Percentiles rank a stretch among this genome's conserved stretches.
Evolutionary conservation across 2,329 filamentous ascomycete genomes (phyloP).

Genomic region (Aspergillus spinulosporus): DNA sequence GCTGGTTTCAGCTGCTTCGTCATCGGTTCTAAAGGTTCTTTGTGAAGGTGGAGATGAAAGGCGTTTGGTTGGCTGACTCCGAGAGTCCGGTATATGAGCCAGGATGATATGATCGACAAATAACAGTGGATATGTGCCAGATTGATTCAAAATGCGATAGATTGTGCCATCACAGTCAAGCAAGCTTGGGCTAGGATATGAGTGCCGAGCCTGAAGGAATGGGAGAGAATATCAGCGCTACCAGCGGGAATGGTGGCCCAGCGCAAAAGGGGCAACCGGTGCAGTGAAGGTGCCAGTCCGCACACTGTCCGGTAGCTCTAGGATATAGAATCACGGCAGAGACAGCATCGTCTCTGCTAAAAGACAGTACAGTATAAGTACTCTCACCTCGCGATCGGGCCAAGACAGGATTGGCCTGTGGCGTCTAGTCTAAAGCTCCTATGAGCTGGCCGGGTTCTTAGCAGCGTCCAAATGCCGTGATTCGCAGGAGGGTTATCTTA

Average conservation of each 20-base stretch:
- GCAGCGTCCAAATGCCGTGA: constrained; percentile 10
- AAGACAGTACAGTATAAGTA: neutral
- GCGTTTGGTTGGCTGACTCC: neutral
- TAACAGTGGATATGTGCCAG: constrained; percentile 9
- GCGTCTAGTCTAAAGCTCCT: constrained; percentile 14
- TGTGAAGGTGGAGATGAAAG: neutral
- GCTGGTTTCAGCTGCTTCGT: neutral
- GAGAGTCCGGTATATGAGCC: constrained; percentile 4
- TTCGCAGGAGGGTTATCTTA: neutral
- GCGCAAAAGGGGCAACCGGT: neutral
- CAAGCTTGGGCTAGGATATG: neutral
- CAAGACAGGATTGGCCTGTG: constrained; percentile 20
- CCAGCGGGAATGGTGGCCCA: neutral
- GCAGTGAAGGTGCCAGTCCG: neutral
- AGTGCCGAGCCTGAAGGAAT: neutral
- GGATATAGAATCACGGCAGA: neutral
- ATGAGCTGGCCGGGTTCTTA: constrained; percentile 7
- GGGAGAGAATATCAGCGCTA: neutral
- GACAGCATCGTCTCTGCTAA: constrained; percentile 11
- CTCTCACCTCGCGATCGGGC: constrained; percentile 19
- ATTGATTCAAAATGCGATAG: neutral
- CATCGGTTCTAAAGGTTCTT: neutral
- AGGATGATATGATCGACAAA: constrained; percentile 17
- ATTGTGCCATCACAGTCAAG: neutral
- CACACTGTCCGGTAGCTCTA: neutral